Evolutionary conservation across 768 basidiomycete species (phyloP).

Genomic region (Lactarius hatsudake): DNA sequence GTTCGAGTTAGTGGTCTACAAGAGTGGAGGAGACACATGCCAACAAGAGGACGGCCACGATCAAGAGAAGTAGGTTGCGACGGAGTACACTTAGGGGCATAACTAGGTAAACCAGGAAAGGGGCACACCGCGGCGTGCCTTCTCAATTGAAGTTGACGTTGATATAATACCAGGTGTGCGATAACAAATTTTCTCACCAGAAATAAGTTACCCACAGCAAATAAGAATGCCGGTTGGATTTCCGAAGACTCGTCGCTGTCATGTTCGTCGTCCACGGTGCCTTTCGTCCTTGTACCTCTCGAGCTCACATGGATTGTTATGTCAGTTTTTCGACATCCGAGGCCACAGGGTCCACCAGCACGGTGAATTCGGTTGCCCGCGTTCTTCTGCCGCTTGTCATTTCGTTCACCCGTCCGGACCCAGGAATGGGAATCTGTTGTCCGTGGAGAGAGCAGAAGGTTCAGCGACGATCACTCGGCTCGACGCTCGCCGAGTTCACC

Average conservation of each 20-base stretch:
- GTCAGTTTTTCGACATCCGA: conserved; percentile 14
- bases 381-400: conserved; percentile 5
- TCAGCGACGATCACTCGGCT: conserved; percentile 1
- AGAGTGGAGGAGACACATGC: background rate
- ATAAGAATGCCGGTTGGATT: conserved; percentile 5
- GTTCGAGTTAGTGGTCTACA: background rate
- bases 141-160: background rate
- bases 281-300: background rate
- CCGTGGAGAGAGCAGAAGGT: background rate
- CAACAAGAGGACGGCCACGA: background rate
- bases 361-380: conserved; percentile 21
- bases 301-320: conserved; percentile 1
- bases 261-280: conserved; percentile 12
- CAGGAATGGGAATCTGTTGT: conserved; percentile 15
- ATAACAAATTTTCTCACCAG: background rate
- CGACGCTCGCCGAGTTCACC: background rate
- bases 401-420: conserved; percentile 27
- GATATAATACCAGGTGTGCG: background rate
- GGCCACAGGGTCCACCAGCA: background rate
- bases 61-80: background rate
- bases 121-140: too few species aligned
- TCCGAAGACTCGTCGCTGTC: conserved; percentile 16
- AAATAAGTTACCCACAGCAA: background rate
- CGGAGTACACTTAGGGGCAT: background rate
- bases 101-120: too few species aligned